Conservation (phyloP, 495 filamentous ascomycete genomes). For the Daldinia grandis region DNA sequence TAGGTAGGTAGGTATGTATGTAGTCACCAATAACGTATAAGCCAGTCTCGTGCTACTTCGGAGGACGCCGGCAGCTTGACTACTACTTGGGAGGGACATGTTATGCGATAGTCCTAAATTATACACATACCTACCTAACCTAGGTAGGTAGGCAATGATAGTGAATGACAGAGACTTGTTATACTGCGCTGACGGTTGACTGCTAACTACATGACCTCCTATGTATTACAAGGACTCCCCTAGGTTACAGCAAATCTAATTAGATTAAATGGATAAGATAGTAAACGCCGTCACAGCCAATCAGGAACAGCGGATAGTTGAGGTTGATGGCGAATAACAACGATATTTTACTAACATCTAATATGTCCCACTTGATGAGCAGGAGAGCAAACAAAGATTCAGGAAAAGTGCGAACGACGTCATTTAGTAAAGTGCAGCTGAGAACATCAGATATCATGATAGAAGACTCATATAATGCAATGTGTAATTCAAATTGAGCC, state of each 20-base stretch:
- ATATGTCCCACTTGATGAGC: not conserved
- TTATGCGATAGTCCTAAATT: not conserved
- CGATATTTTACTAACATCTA: not conserved
- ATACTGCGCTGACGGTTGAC: not conserved
- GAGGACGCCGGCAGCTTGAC: conserved; percentile 6
- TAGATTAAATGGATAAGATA: not conserved
- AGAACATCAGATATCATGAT: not conserved
- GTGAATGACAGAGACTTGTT: not conserved
- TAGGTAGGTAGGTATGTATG: not conserved
- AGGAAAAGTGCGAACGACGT: not conserved
- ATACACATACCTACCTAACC: no score
- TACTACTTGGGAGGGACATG: not conserved
- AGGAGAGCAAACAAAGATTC: not conserved
- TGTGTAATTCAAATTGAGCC: not conserved
- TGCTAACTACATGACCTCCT: no score
- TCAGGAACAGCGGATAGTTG: not conserved
- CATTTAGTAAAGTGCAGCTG: not conserved
- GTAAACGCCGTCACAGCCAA: conserved; percentile 5
- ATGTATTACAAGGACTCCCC: not conserved
- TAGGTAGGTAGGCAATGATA: no score
- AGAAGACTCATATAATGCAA: not conserved
- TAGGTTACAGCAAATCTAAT: not conserved
- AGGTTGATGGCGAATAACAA: not conserved
- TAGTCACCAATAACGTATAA: conserved; percentile 14
- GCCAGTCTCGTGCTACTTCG: conserved; percentile 8